A percentile compares a stretch with the other conserved stretches of the same genome.
These are phyloP conservation scores for Phyllosticta citriasiana DNA, from an alignment of 2,329 filamentous ascomycete genomes.

Conservation along the genomic window DNA sequence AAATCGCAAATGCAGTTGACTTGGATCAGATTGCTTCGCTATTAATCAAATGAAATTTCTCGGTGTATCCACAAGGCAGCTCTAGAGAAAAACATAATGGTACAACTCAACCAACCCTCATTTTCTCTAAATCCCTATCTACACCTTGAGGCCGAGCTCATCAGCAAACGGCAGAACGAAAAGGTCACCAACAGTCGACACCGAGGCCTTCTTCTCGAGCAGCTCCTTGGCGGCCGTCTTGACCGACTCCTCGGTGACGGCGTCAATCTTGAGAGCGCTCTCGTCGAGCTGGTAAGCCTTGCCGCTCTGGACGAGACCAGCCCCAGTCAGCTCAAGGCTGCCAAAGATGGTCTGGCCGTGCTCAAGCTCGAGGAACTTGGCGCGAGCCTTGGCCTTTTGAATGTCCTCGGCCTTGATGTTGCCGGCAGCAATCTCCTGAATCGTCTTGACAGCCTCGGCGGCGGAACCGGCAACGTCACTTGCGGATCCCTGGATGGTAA, in stretches of 20 bases:
- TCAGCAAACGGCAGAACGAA: conserved; percentile 84
- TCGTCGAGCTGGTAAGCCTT: conserved; percentile 77
- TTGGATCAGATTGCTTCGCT: not conserved
- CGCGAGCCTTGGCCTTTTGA: conserved; percentile 81
- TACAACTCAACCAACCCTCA: conserved; percentile 22
- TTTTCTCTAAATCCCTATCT: conserved; percentile 38
- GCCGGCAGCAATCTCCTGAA: conserved; percentile 72
- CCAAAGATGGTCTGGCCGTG: conserved; percentile 66
- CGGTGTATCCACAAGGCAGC: conserved; percentile 21
- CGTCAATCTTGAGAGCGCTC: conserved; percentile 67
- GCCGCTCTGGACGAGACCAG: conserved; percentile 69
- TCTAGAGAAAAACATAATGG: conserved; percentile 27
- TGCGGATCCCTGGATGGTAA: conserved; percentile 70
- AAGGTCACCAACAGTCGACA: conserved; percentile 84
- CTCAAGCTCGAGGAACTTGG: conserved; percentile 86
- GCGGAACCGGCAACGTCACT: conserved; percentile 63
- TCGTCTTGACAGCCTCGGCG: conserved; percentile 64
- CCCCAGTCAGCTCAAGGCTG: conserved; percentile 74
- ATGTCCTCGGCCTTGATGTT: conserved; percentile 74
- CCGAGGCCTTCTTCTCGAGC: conserved; percentile 77
- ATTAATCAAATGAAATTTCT: conserved; percentile 20
- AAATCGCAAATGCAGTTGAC: too few relatives aligned
- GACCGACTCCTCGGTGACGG: conserved; percentile 73
- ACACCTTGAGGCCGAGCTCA: conserved; percentile 90
- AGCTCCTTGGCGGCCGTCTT: conserved; percentile 80